phyloP scores from a whole-genome alignment of 2,329 filamentous ascomycete genomes.

The Bipolaris bicolor region DNA sequence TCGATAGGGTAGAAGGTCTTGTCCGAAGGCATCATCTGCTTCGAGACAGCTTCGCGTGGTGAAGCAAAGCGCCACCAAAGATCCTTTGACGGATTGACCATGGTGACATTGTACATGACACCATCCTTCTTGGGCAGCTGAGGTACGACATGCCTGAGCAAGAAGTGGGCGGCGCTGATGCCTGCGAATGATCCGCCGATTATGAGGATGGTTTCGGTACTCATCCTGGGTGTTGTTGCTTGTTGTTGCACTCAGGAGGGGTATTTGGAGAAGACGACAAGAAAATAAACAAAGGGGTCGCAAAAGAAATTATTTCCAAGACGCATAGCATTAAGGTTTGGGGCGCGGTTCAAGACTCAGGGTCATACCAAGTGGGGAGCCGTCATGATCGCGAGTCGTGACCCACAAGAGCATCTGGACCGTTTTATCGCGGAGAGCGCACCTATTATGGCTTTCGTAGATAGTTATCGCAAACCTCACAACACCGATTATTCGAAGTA shows the following conservation, averaged over 20 bases:
- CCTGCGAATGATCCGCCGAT: constrained; percentile 47
- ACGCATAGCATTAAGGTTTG: constrained; percentile 19
- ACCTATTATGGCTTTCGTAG: neutral
- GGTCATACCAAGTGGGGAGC: constrained; percentile 28
- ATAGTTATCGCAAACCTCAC: constrained; percentile 4
- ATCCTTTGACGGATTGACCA: constrained; percentile 61
- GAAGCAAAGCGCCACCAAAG: constrained; percentile 63
- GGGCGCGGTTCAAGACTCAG: constrained; percentile 15
- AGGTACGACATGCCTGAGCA: constrained; percentile 45
- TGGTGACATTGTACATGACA: constrained; percentile 58
- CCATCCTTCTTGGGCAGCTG: constrained; percentile 43
- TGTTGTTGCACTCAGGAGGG: neutral
- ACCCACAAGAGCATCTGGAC: constrained; percentile 9
- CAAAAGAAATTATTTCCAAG: constrained; percentile 14
- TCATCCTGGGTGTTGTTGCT: constrained; percentile 29
- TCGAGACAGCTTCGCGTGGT: constrained; percentile 60
- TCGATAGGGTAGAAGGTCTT: constrained; percentile 60
- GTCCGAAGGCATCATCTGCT: constrained; percentile 55
- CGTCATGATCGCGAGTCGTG: constrained; percentile 7
- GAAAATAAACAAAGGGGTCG: constrained; percentile 10
- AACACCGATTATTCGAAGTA: neutral
- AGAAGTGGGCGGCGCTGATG: constrained; percentile 46
- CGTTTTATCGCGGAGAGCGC: constrained; percentile 2
- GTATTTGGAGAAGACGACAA: constrained; percentile 13
- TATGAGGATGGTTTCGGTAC: constrained; percentile 46